phyloP scores from a whole-genome alignment of 495 filamentous ascomycete species.

The Viridothelium virens region DNA sequence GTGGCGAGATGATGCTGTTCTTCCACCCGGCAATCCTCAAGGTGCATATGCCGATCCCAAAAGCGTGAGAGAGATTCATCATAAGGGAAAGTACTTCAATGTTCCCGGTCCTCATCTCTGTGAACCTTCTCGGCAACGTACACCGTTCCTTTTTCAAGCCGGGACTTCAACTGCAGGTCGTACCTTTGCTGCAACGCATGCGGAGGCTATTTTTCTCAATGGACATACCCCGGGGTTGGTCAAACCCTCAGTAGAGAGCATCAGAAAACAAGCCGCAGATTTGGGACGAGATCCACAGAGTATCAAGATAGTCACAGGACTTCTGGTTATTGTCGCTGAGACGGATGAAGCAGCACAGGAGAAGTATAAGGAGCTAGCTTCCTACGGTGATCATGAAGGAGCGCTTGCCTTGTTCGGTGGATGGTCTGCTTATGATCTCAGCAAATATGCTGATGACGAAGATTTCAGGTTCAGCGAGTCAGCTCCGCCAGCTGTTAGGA shows the following conservation, averaged over 20 bases:
- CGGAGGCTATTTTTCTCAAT: conserved; percentile 45
- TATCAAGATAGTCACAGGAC: conserved; percentile 48
- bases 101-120: conserved; percentile 57
- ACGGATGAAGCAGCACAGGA: conserved; percentile 49
- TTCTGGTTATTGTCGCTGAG: conserved; percentile 45
- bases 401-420: conserved; percentile 52
- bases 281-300: conserved; percentile 42
- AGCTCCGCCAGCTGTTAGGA: conserved; percentile 17
- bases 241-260: conserved; percentile 37
- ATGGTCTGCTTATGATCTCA: conserved; percentile 51
- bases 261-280: conserved; percentile 41
- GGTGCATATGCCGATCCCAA: conserved; percentile 52
- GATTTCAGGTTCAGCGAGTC: conserved; percentile 29
- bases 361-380: conserved; percentile 46
- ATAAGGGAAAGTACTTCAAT: conserved; percentile 54
- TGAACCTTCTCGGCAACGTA: conserved; percentile 58
- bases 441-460: conserved; percentile 47
- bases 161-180: conserved; percentile 57
- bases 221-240: conserved; percentile 18
- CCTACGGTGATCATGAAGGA: conserved; percentile 46
- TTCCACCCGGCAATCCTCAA: conserved; percentile 41
- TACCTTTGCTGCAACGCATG: conserved; percentile 56
- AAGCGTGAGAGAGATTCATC: conserved; percentile 54
- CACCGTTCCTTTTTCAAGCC: conserved; percentile 59
- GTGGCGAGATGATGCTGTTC: conserved; percentile 57